Evolutionary conservation across 2,329 filamentous ascomycete genomes (phyloP).

Genomic region (Fusarium falciforme): DNA sequence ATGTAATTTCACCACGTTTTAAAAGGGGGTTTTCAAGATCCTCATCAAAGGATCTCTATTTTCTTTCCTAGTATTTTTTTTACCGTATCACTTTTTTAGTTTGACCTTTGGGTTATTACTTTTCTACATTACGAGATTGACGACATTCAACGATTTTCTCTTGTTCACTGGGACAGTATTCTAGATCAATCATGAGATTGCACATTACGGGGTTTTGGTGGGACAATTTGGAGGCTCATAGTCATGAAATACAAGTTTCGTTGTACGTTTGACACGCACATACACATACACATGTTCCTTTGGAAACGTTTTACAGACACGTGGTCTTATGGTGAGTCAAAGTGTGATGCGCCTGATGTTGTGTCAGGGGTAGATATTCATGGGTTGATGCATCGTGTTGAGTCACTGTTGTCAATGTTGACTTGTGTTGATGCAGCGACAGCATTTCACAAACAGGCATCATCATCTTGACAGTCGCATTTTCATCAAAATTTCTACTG

Average conservation of each 20-base stretch:
- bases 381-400: not conserved
- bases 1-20: conserved; percentile 3
- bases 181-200: not conserved
- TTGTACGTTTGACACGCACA: conserved; percentile 22
- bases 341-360: not conserved
- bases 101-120: not conserved
- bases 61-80: not conserved
- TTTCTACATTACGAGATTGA: conserved; percentile 27
- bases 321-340: conserved; percentile 11
- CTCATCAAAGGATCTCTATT: not conserved
- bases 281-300: not conserved
- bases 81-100: not conserved
- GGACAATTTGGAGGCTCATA: not conserved
- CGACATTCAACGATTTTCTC: conserved; percentile 1
- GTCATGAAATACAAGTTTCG: conserved; percentile 24
- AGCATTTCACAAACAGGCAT: not conserved
- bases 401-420: not conserved
- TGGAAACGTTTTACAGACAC: conserved; percentile 26
- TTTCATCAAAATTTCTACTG: not conserved
- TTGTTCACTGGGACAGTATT: not conserved
- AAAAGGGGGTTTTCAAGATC: not conserved
- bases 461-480: not conserved
- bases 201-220: not conserved
- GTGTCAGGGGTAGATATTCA: not conserved
- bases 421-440: not conserved